Evolutionary conservation across 75 land plant genomes (phyloP).

Genomic region (Sequoia sempervirens): DNA sequence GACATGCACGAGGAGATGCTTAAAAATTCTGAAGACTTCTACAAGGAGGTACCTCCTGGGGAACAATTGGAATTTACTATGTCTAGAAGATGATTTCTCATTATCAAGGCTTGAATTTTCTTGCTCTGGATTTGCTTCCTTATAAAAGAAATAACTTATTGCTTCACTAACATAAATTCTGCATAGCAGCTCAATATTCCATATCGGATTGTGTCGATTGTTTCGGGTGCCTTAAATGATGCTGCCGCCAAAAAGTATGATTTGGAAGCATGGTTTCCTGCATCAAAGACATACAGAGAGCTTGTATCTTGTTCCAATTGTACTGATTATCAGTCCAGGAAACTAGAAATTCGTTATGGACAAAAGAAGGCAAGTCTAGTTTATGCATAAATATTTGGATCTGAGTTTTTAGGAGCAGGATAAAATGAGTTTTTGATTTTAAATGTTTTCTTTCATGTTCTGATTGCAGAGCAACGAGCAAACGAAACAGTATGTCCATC

Average conservation of each 20-base stretch:
- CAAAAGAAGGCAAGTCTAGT: slow-evolving; percentile 72
- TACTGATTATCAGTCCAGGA: slow-evolving; percentile 89
- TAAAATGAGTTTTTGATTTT: background rate
- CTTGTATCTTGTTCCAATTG: slow-evolving; percentile 97
- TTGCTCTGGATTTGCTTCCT: background rate
- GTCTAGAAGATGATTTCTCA: background rate
- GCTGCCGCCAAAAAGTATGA: slow-evolving; percentile 98
- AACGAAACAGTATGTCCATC: slow-evolving; percentile 76
- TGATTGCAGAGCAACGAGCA: slow-evolving; percentile 73
- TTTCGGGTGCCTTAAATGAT: slow-evolving; percentile 96
- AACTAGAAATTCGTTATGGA: slow-evolving; percentile 83
- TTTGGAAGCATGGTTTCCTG: slow-evolving; percentile 96
- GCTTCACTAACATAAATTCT: background rate
- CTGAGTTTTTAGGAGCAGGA: background rate
- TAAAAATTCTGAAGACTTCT: slow-evolving; percentile 93
- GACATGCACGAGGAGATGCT: slow-evolving; percentile 97
- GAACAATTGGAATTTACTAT: background rate
- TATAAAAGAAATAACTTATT: background rate
- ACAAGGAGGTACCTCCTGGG: slow-evolving; percentile 47
- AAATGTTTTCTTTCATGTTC: background rate
- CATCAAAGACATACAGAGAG: slow-evolving; percentile 89
- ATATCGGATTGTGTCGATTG: slow-evolving; percentile 81
- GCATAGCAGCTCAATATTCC: slow-evolving; percentile 72
- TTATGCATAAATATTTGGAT: background rate
- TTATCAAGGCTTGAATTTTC: background rate